phyloP scores from a whole-genome alignment of 257 asterid species.

The Solanum ahanhuiri region DNA sequence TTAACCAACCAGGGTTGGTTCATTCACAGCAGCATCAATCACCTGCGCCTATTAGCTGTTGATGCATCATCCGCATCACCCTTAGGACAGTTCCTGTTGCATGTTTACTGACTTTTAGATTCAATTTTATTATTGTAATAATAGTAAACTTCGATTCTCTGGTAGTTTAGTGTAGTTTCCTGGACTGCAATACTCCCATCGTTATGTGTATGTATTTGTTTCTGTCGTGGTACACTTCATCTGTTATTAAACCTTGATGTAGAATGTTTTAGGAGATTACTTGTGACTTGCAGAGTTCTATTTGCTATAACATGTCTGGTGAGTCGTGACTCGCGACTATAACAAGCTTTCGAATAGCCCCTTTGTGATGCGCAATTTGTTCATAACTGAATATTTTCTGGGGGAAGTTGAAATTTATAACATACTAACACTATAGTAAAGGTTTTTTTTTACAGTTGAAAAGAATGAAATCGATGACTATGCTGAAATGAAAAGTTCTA shows the following conservation, averaged over 20 bases:
- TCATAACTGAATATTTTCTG: background rate
- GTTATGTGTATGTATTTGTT: background rate
- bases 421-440: background rate
- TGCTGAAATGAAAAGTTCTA: background rate
- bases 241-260: background rate
- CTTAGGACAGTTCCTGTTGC: slow-evolving; percentile 1
- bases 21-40: slow-evolving; percentile 41
- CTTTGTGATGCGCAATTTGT: background rate
- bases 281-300: background rate
- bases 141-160: slow-evolving; percentile 15
- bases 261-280: background rate
- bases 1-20: slow-evolving; percentile 26
- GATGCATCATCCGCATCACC: slow-evolving; percentile 6
- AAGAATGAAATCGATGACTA: background rate
- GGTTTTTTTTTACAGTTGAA: background rate
- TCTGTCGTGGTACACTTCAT: background rate
- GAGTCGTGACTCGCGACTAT: background rate
- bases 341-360: background rate
- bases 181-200: slow-evolving; percentile 1
- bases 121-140: slow-evolving; percentile 30
- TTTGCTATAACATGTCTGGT: background rate
- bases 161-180: slow-evolving; percentile 7
- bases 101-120: background rate
- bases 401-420: background rate
- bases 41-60: slow-evolving; percentile 64